Percentiles rank a stretch among this genome's conserved stretches.
Evolutionary conservation across 2,329 filamentous ascomycete genomes (phyloP).

Genomic region (Calonectria naviculata): DNA sequence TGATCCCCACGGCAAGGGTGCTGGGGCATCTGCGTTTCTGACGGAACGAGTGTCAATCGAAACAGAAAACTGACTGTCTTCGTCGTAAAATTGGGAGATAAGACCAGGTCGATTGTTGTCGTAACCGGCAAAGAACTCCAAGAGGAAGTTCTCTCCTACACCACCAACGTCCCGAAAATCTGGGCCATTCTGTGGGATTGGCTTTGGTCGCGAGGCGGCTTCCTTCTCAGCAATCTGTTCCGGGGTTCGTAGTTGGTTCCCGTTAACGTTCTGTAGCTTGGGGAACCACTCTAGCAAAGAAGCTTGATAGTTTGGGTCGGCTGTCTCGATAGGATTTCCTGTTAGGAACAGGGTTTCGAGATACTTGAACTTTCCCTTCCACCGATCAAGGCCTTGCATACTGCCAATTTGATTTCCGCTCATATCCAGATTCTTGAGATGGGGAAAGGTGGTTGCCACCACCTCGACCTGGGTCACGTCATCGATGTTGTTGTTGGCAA

Average conservation of each 20-base stretch:
- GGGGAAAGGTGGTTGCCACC: slow-evolving; percentile 83
- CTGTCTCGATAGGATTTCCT: slow-evolving; percentile 77
- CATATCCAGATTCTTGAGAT: slow-evolving; percentile 88
- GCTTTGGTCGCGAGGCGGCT: slow-evolving; percentile 61
- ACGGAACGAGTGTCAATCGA: slow-evolving; percentile 73
- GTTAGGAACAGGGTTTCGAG: slow-evolving; percentile 85
- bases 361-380: slow-evolving; percentile 82
- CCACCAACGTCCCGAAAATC: slow-evolving; percentile 80
- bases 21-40: slow-evolving; percentile 57
- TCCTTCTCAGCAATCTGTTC: slow-evolving; percentile 72
- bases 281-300: slow-evolving; percentile 87
- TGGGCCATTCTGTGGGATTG: slow-evolving; percentile 72
- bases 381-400: slow-evolving; percentile 75
- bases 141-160: slow-evolving; percentile 81
- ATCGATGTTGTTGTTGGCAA: slow-evolving; percentile 83
- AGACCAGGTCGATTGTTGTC: slow-evolving; percentile 77
- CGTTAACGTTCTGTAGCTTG: slow-evolving; percentile 81
- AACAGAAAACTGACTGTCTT: slow-evolving; percentile 79
- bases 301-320: slow-evolving; percentile 69
- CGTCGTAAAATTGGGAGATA: slow-evolving; percentile 78
- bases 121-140: slow-evolving; percentile 78
- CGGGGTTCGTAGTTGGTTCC: slow-evolving; percentile 76
- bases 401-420: slow-evolving; percentile 83
- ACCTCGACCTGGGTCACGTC: slow-evolving; percentile 79
- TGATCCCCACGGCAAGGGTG: slow-evolving; percentile 72